A percentile compares a stretch with the other conserved stretches of the same genome.
Evolutionary conservation across 2,329 filamentous ascomycete species (phyloP).

Genomic region (Calonectria naviculata): DNA sequence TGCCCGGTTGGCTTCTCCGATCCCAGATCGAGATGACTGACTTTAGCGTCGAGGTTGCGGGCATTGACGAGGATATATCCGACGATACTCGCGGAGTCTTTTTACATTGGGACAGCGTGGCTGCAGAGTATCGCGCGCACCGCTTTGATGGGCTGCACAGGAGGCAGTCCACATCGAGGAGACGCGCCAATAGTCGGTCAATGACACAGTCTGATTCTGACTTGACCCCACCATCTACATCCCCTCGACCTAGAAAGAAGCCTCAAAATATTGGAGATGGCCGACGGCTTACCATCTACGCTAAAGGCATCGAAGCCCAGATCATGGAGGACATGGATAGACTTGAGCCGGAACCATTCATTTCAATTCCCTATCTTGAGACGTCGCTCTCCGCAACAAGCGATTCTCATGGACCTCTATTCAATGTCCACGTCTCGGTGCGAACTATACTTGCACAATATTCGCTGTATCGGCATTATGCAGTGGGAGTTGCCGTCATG

Average conservation of each 20-base stretch:
- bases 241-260: slow-evolving; percentile 61
- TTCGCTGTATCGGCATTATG: slow-evolving; percentile 93
- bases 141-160: slow-evolving; percentile 73
- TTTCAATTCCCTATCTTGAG: slow-evolving; percentile 88
- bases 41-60: slow-evolving; percentile 91
- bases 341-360: slow-evolving; percentile 86
- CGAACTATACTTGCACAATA: slow-evolving; percentile 87
- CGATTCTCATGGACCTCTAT: slow-evolving; percentile 87
- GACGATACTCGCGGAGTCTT: slow-evolving; percentile 84
- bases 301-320: slow-evolving; percentile 87
- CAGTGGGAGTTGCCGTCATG: slow-evolving; percentile 82
- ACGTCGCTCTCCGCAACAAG: slow-evolving; percentile 86
- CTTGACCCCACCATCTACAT: slow-evolving; percentile 50
- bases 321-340: slow-evolving; percentile 89
- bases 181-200: slow-evolving; percentile 80
- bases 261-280: slow-evolving; percentile 76
- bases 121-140: slow-evolving; percentile 88
- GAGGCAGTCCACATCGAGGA: slow-evolving; percentile 67
- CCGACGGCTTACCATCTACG: slow-evolving; percentile 82
- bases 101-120: slow-evolving; percentile 88
- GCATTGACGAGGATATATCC: slow-evolving; percentile 86
- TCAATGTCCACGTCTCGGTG: slow-evolving; percentile 86
- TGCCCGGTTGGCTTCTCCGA: slow-evolving; percentile 87
- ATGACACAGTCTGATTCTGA: slow-evolving; percentile 77
- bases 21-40: slow-evolving; percentile 88